A percentile compares a stretch with the other conserved stretches of the same genome.
These are phyloP conservation scores for Phascolomyces articulosus DNA, from an alignment of 371 early-diverging fungal species.

Conservation along the genomic window DNA sequence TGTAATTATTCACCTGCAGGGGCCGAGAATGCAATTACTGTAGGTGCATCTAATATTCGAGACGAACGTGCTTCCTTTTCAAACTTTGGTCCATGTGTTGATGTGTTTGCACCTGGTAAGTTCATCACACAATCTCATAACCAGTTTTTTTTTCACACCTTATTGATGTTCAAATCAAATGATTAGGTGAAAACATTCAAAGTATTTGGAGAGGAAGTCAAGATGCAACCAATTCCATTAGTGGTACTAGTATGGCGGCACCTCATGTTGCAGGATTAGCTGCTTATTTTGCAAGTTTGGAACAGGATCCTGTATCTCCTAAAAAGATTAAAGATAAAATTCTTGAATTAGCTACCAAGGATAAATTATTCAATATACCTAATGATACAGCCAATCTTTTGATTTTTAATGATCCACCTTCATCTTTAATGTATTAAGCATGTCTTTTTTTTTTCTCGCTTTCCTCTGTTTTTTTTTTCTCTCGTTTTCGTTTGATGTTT, in stretches of 20 bases:
- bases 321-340: slow-evolving; percentile 75
- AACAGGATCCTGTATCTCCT: slow-evolving; percentile 54
- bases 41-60: slow-evolving; percentile 87
- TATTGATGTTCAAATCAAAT: too few species aligned
- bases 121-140: slow-evolving; percentile 58
- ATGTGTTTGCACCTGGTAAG: slow-evolving; percentile 95
- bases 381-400: slow-evolving; percentile 73
- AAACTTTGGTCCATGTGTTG: slow-evolving; percentile 92
- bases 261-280: slow-evolving; percentile 98
- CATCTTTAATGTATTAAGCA: too few species aligned
- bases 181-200: slow-evolving; percentile 63
- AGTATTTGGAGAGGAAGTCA: slow-evolving; percentile 89
- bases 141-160: too few species aligned
- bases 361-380: slow-evolving; percentile 62
- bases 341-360: slow-evolving; percentile 64
- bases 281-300: slow-evolving; percentile 80
- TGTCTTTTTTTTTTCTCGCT: too few species aligned
- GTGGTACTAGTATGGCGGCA: slow-evolving; percentile 86
- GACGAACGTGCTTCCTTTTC: slow-evolving; percentile 94
- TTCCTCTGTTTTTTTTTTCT: too few species aligned
- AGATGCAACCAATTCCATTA: slow-evolving; percentile 84
- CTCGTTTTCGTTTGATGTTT: too few species aligned
- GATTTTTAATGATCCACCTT: slow-evolving; percentile 61
- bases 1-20: slow-evolving; percentile 97
- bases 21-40: slow-evolving; percentile 91